These are phyloP conservation scores for Neurospora tetraspora DNA, from an alignment of 495 filamentous ascomycete species.

Conservation along the genomic window DNA sequence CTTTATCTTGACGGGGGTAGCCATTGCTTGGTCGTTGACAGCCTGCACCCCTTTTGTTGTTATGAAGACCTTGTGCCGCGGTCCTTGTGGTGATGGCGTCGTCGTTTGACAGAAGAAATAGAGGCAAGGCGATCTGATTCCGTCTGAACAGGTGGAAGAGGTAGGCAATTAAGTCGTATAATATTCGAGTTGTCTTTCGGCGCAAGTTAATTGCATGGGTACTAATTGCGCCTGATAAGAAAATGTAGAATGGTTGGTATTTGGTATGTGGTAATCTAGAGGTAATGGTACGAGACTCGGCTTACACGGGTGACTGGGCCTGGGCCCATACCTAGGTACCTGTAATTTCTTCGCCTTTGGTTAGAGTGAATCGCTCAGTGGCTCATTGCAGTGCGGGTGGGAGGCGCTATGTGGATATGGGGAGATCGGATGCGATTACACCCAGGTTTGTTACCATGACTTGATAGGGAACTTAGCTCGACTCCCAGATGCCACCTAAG, in stretches of 20 bases:
- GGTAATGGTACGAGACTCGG: not conserved
- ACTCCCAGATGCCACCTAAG: not conserved
- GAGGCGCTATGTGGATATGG: not conserved
- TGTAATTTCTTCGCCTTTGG: not conserved
- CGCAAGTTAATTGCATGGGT: not conserved
- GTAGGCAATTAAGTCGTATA: not conserved
- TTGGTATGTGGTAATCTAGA: not conserved
- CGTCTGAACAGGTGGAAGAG: not conserved
- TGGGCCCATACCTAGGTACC: not conserved
- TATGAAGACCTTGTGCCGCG: not conserved
- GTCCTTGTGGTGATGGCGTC: not conserved
- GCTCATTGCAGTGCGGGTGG: not conserved
- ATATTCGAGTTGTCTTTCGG: not conserved
- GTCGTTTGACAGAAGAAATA: not conserved
- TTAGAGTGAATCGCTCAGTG: not conserved
- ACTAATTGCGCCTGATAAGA: not conserved
- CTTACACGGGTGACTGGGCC: not conserved
- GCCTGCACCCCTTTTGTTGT: not conserved
- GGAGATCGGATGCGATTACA: not conserved
- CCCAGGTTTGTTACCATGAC: not conserved
- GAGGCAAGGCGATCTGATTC: not conserved
- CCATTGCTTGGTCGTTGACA: constrained; percentile 14
- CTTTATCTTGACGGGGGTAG: constrained; percentile 11
- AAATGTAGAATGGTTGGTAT: not conserved
- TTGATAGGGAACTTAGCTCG: not conserved